A percentile compares a stretch with the other conserved stretches of the same genome.
These are phyloP conservation scores for Umbilicus rupestris DNA, from an alignment of 164 flowering plant genomes.

Conservation along the genomic window DNA sequence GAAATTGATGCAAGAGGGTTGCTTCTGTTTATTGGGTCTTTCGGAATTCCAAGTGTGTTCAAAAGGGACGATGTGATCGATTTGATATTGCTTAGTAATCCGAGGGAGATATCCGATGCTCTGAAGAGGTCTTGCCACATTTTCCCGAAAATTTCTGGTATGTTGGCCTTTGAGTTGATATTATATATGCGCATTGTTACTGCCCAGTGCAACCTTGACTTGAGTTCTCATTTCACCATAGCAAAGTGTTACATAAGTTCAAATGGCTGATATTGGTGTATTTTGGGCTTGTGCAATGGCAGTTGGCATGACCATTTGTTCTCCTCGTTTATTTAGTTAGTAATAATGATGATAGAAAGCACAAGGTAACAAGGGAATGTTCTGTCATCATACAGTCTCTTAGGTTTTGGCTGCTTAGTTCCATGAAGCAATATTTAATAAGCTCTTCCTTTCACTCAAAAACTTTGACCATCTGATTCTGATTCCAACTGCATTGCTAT, in stretches of 20 bases:
- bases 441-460: too few relatives aligned
- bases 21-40: constrained; percentile 39
- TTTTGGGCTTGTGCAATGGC: background rate
- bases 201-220: background rate
- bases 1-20: constrained; percentile 42
- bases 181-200: background rate
- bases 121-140: constrained; percentile 27
- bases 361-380: background rate
- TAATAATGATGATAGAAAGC: background rate
- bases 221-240: too few relatives aligned
- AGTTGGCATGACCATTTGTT: too few relatives aligned
- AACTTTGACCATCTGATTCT: too few relatives aligned
- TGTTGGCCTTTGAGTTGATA: background rate
- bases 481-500: too few relatives aligned
- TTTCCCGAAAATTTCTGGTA: constrained; percentile 33
- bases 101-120: constrained; percentile 21
- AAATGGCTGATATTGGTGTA: background rate
- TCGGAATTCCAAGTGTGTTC: constrained; percentile 38
- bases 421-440: too few relatives aligned
- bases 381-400: background rate
- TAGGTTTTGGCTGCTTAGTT: too few relatives aligned
- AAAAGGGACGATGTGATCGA: constrained; percentile 27
- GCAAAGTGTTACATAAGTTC: background rate
- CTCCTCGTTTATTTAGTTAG: too few relatives aligned
- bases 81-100: constrained; percentile 24